Evolutionary conservation across 768 basidiomycete species (phyloP).

Genomic region (Tricholoma saponaceum): DNA sequence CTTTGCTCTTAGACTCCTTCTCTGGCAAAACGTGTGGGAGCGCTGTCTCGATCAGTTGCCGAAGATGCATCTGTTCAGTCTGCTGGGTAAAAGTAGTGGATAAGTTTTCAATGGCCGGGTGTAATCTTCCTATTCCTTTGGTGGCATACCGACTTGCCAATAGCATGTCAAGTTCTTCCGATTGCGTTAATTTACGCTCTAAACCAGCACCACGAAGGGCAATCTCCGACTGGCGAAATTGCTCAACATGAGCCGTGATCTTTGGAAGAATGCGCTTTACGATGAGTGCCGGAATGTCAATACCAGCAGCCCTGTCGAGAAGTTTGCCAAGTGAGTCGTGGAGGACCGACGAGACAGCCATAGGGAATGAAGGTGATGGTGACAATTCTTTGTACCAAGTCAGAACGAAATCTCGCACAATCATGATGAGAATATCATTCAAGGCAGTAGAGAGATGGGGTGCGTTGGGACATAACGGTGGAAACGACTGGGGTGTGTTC

Average conservation of each 20-base stretch:
- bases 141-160: conserved; percentile 79
- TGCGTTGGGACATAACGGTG: conserved; percentile 61
- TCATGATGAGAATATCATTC: conserved; percentile 76
- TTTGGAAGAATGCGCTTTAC: conserved; percentile 87
- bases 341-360: conserved; percentile 72
- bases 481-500: conserved; percentile 59
- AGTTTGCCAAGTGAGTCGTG: conserved; percentile 62
- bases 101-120: conserved; percentile 84
- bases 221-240: conserved; percentile 86
- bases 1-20: conserved; percentile 66
- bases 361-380: conserved; percentile 83
- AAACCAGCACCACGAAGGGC: conserved; percentile 79
- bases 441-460: conserved; percentile 66
- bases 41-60: conserved; percentile 62
- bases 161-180: conserved; percentile 84
- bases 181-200: conserved; percentile 80
- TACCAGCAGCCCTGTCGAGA: conserved; percentile 45
- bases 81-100: conserved; percentile 88
- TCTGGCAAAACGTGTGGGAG: conserved; percentile 74
- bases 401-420: conserved; percentile 83
- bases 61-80: conserved; percentile 83
- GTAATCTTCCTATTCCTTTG: conserved; percentile 61
- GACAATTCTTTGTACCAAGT: conserved; percentile 90
- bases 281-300: conserved; percentile 73
- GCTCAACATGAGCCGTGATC: conserved; percentile 84